phyloP scores from a whole-genome alignment of 2,329 filamentous ascomycete genomes.

The Penicillium sp. region DNA sequence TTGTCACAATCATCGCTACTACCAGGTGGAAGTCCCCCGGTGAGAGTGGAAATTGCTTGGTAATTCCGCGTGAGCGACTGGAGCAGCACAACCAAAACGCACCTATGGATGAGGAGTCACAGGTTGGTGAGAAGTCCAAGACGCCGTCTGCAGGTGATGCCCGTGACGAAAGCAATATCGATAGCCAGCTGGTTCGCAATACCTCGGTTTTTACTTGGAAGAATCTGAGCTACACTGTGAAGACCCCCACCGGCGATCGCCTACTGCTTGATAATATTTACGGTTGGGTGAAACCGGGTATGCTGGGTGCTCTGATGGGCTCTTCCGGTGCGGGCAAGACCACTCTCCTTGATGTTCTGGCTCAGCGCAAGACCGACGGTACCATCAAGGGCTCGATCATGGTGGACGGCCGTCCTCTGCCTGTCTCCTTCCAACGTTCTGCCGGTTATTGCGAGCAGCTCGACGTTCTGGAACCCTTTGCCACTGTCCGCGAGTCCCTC shows the following conservation, averaged over 20 bases:
- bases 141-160: slow-evolving; percentile 26
- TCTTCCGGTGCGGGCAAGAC: slow-evolving; percentile 76
- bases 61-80: slow-evolving; percentile 65
- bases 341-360: slow-evolving; percentile 74
- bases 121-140: slow-evolving; percentile 32
- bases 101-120: slow-evolving; percentile 56
- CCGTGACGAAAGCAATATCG: slow-evolving; percentile 29
- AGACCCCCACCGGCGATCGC: slow-evolving; percentile 58
- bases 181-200: slow-evolving; percentile 60
- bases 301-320: slow-evolving; percentile 77
- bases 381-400: slow-evolving; percentile 66
- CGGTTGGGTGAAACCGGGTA: slow-evolving; percentile 77
- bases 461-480: slow-evolving; percentile 68
- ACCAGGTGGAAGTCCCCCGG: slow-evolving; percentile 59
- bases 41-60: slow-evolving; percentile 57
- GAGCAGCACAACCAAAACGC: slow-evolving; percentile 40
- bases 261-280: slow-evolving; percentile 68
- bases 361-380: slow-evolving; percentile 69
- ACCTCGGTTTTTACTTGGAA: slow-evolving; percentile 75
- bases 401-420: slow-evolving; percentile 65
- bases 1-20: slow-evolving; percentile 62
- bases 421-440: slow-evolving; percentile 65
- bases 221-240: slow-evolving; percentile 70
- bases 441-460: slow-evolving; percentile 72
- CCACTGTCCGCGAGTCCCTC: slow-evolving; percentile 67